Base-by-base conservation (phyloP, 225 moss, liverwort and hornwort species). In the Thuidium tamariscinum region DNA sequence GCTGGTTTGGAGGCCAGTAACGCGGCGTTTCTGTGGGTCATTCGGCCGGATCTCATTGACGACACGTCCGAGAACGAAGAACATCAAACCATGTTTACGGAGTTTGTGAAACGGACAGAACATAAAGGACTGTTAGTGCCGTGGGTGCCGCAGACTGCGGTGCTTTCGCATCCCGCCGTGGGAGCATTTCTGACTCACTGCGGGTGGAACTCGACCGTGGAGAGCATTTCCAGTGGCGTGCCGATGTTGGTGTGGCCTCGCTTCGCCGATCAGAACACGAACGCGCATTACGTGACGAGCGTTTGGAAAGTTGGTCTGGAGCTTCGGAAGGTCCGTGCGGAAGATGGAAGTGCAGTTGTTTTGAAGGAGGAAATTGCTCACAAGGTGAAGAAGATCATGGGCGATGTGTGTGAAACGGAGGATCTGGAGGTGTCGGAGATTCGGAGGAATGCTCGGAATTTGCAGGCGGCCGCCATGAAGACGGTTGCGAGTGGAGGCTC, bases 251-350 rank as follows among this genome's bases (percentile, higher is more conserved):
- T 6, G 29, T 88, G 88, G 90, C 90, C 90, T 9, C 60, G 25
- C 46, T 23, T 90, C 61, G 2, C 42, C 7, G 90, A 90, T 5
- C 90, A 90, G 78, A 66, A 34, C 16, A 75, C 83, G 34, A 88
- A 88, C 11, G 30, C 77, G 34, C 82, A 71, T 5, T 90, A 88
- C 56, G 32, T 90, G 23, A 85, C 88, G 60, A 64, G 52, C 15
- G 88, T 86, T 6, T 91, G 88, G 88, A 88, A 81, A 73, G 68
- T 86, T 18, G 90, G 88, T 11, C 60, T 88, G 10, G 72, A 82
- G 60, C 64, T 88, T 34, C 30, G 5, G 11, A 21, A 57, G 42
- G 71, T 57, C 6, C 8, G 1, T 6, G 63, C 66, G 12, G 39
- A 55, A 22, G 85, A 81, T 6, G 80, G 63, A 32, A 41, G 16